These are phyloP conservation scores for Penicillium sp. DNA, from an alignment of 2,329 filamentous ascomycete species.

Conservation along the genomic window DNA sequence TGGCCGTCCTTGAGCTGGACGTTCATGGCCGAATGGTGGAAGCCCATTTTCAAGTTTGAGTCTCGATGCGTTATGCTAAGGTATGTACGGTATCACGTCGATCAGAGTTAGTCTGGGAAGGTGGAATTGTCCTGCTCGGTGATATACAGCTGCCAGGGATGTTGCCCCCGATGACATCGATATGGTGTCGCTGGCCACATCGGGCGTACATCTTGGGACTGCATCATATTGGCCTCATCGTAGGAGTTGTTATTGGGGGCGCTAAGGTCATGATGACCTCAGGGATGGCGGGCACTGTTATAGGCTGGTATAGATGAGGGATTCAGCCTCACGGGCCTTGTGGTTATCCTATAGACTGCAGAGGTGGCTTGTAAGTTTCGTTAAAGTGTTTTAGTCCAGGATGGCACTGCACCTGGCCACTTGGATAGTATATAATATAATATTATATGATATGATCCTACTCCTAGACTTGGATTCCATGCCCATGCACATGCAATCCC, in stretches of 20 bases:
- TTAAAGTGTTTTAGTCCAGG: too few species aligned
- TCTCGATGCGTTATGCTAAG: not conserved
- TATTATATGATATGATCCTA: not conserved
- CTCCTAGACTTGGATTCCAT: not conserved
- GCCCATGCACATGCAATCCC: not conserved
- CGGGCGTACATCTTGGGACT: constrained; percentile 1
- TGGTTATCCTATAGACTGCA: not conserved
- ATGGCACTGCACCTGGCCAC: too few species aligned
- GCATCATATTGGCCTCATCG: constrained; percentile 21
- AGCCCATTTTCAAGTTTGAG: constrained; percentile 13
- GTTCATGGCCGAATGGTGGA: constrained; percentile 19
- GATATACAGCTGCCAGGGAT: not conserved
- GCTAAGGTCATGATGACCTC: constrained; percentile 16
- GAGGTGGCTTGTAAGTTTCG: constrained; percentile 6
- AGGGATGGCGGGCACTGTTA: not conserved
- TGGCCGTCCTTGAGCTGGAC: constrained; percentile 19
- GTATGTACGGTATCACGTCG: not conserved
- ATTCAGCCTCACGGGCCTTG: constrained; percentile 6
- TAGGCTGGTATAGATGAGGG: not conserved
- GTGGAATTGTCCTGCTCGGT: not conserved
- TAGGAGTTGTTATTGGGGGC: not conserved
- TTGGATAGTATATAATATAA: too few species aligned
- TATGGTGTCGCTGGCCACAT: constrained; percentile 4
- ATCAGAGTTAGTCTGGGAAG: not conserved
- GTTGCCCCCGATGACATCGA: constrained; percentile 11